Evolutionary conservation across 768 basidiomycete genomes (phyloP).

Genomic region (Lentinus tigrinus): DNA sequence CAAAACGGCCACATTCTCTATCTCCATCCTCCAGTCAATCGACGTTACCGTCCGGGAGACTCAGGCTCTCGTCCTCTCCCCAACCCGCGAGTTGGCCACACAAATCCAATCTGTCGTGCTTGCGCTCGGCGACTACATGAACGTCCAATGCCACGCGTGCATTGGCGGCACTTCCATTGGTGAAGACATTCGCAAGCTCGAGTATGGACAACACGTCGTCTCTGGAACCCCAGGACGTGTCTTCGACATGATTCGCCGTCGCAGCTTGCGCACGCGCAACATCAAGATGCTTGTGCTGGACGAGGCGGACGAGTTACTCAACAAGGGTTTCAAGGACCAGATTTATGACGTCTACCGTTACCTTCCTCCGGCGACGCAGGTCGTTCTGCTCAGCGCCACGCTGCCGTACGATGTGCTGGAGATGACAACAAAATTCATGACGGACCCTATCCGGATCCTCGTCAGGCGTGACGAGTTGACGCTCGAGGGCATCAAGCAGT

Average conservation of each 20-base stretch:
- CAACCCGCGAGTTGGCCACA: slow-evolving; percentile 98
- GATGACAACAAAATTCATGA: slow-evolving; percentile 99
- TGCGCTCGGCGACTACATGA: slow-evolving; percentile 98
- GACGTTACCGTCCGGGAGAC: slow-evolving; percentile 93
- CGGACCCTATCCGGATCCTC: slow-evolving; percentile 95
- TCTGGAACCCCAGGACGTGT: slow-evolving; percentile 98
- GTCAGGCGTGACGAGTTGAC: slow-evolving; percentile 99
- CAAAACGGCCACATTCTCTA: slow-evolving; percentile 99
- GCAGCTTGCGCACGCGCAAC: slow-evolving; percentile 89
- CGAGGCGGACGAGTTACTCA: slow-evolving; percentile 94
- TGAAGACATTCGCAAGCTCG: slow-evolving; percentile 95
- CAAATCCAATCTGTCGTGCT: slow-evolving; percentile 98
- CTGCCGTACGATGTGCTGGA: slow-evolving; percentile 96
- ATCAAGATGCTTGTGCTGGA: slow-evolving; percentile 98
- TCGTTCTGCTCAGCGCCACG: slow-evolving; percentile 94
- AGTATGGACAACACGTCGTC: slow-evolving; percentile 96
- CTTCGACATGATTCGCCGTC: slow-evolving; percentile 97
- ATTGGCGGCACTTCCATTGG: slow-evolving; percentile 97
- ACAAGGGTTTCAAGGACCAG: slow-evolving; percentile 99
- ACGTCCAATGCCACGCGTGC: slow-evolving; percentile 97
- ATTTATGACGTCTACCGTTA: slow-evolving; percentile 99
- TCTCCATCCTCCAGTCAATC: slow-evolving; percentile 97
- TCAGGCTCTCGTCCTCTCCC: slow-evolving; percentile 94
- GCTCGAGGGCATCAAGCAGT: slow-evolving; percentile 93
- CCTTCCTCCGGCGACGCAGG: slow-evolving; percentile 95